Base-by-base conservation (phyloP, 805 yeast genomes). In the Candida boidinii region DNA sequence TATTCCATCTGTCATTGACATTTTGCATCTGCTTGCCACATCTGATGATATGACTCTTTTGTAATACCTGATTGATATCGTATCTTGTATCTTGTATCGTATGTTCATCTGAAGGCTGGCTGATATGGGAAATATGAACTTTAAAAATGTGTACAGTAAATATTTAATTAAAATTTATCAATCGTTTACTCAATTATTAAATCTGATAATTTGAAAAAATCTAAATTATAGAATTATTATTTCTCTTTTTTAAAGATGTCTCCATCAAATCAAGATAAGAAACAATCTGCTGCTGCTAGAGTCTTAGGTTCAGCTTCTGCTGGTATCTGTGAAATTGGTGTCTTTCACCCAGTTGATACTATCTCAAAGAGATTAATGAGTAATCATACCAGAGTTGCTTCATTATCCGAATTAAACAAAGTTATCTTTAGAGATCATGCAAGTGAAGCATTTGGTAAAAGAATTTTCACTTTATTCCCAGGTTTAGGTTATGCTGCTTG, bases 401-500 rank as follows among this genome's bases (percentile, higher is more conserved):
- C 74, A 25, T 49, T 70, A 11, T 39, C 73, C 23, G 83, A 84
- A 57, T 70, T 92, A 46, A 92, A 92, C 69, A 49, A 70, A 31
- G 96, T 92, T 35, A 81, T 92, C 39, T 92, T 92, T 70, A 76
- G 79, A 53, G 82, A 82, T 36, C 76, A 79, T 48, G 94, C 95
- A 19, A 53, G 66, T 31, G 78, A 83, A 45, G 70, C 92, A 4
- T 48, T 86, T 2, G 76, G 76, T 16, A 69, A 73, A 39, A 74
- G 96, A 58, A 53, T 84, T 28, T 64, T 85, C 43, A 80, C 96
- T 9, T 69, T 92, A 42, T 92, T 92, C 66, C 98, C 99, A 14
- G 99, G 99, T 57, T 72, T 92, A 43, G 97, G 97, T 17, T 92
- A 92, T 55, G 98, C 98, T 42, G 97, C 98, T 29, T 84, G 87